Percentiles rank a stretch among this genome's conserved stretches.
Conservation (phyloP, 108 stramenopile species). For the Cylindrotheca fusiformis region DNA sequence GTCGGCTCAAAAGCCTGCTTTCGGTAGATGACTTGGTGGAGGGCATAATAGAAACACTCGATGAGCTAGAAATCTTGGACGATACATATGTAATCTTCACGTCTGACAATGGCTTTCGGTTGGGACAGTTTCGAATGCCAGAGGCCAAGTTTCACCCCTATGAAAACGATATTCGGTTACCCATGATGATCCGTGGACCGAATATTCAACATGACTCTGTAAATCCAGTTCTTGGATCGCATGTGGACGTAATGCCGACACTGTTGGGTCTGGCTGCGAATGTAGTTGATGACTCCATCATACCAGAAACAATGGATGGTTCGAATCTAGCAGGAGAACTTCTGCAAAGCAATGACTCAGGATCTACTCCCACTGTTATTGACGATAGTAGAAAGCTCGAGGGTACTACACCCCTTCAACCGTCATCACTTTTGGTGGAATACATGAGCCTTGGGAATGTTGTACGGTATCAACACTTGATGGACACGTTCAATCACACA, state of each 20-base stretch:
- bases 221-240: constrained; percentile 13
- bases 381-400: not conserved
- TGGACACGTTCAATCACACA: constrained; percentile 37
- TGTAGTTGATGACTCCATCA: not conserved
- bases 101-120: constrained; percentile 51
- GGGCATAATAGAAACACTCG: constrained; percentile 13
- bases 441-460: constrained; percentile 31
- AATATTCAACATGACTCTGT: constrained; percentile 12
- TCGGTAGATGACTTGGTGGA: constrained; percentile 48
- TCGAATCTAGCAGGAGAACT: constrained; percentile 27
- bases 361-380: no score
- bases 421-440: constrained; percentile 27
- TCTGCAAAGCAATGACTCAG: constrained; percentile 8
- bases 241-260: constrained; percentile 55
- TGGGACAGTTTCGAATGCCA: constrained; percentile 45
- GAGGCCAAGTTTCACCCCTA: constrained; percentile 40
- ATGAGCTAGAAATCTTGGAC: constrained; percentile 18
- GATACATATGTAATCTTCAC: constrained; percentile 50
- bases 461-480: constrained; percentile 32
- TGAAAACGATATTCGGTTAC: constrained; percentile 47
- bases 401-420: not conserved
- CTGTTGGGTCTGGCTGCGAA: constrained; percentile 33
- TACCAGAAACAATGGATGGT: constrained; percentile 48
- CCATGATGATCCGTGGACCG: constrained; percentile 46
- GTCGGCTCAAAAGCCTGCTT: constrained; percentile 31